Evolutionary conservation across 495 filamentous ascomycete species (phyloP).

Genomic region (Xylona heveae): DNA sequence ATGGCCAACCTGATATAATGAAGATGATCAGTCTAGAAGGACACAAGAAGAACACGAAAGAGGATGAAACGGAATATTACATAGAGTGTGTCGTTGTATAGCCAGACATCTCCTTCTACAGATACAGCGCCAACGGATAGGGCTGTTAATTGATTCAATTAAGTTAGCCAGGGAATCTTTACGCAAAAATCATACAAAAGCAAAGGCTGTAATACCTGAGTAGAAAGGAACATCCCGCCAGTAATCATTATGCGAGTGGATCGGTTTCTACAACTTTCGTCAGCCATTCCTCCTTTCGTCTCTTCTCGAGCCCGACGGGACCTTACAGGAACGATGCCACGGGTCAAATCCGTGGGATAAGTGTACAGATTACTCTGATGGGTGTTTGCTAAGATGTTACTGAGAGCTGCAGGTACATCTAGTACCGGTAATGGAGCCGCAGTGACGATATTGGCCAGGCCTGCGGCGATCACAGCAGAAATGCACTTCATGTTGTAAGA

Average conservation of each 20-base stretch:
- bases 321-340: conserved; percentile 39
- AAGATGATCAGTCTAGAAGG: not conserved
- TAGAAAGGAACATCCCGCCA: conserved; percentile 19
- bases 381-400: too few relatives aligned
- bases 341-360: conserved; percentile 59
- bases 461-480: too few relatives aligned
- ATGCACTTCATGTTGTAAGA: too few relatives aligned
- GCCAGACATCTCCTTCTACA: conserved; percentile 20
- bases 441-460: too few relatives aligned
- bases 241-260: conserved; percentile 11
- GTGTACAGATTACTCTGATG: too few relatives aligned
- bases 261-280: conserved; percentile 3
- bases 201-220: conserved; percentile 2
- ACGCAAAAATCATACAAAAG: not conserved
- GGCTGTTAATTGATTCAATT: conserved; percentile 3
- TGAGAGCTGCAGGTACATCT: too few relatives aligned
- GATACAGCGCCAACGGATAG: conserved; percentile 14
- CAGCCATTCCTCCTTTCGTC: not conserved
- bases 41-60: not conserved
- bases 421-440: too few relatives aligned
- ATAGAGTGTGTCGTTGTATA: conserved; percentile 17
- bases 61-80: conserved; percentile 7
- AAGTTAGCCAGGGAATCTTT: not conserved
- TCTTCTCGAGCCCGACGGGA: not conserved
- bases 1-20: conserved; percentile 15